Conservation (phyloP, 2,329 filamentous ascomycete species). For the Gnomoniopsis smithogilvyi region DNA sequence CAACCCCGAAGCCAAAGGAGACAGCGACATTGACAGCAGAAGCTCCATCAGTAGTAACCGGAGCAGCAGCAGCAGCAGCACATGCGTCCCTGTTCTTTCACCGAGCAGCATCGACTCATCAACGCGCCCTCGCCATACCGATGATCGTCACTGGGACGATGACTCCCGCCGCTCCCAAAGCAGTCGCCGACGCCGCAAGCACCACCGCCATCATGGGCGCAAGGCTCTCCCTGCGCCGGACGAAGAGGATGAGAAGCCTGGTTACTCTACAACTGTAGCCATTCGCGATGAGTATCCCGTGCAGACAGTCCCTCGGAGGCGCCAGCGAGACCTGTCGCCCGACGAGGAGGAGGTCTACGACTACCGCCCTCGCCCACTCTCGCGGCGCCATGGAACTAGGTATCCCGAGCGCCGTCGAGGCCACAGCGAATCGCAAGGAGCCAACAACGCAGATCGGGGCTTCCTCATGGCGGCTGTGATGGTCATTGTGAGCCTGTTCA, state of each 20-base stretch:
- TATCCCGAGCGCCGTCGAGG: background rate
- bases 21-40: constrained; percentile 9
- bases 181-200: background rate
- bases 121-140: background rate
- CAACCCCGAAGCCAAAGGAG: background rate
- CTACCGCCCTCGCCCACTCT: constrained; percentile 4
- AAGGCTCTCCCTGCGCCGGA: background rate
- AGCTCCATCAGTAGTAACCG: background rate
- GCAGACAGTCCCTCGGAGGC: constrained; percentile 4
- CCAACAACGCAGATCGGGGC: constrained; percentile 1
- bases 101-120: background rate
- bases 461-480: constrained; percentile 7
- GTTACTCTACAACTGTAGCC: background rate
- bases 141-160: too few species aligned
- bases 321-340: background rate
- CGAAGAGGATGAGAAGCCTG: constrained; percentile 2
- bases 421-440: background rate
- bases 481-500: constrained; percentile 34
- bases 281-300: constrained; percentile 6
- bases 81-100: background rate
- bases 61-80: constrained; percentile 4
- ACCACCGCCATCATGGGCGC: background rate
- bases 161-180: background rate
- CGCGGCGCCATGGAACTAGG: background rate
- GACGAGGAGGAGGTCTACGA: constrained; percentile 16